Percentiles rank a stretch among this genome's conserved stretches.
These are phyloP conservation scores for Monosporozyma yasuniensis DNA, from an alignment of 805 yeast species.

Conservation along the genomic window DNA sequence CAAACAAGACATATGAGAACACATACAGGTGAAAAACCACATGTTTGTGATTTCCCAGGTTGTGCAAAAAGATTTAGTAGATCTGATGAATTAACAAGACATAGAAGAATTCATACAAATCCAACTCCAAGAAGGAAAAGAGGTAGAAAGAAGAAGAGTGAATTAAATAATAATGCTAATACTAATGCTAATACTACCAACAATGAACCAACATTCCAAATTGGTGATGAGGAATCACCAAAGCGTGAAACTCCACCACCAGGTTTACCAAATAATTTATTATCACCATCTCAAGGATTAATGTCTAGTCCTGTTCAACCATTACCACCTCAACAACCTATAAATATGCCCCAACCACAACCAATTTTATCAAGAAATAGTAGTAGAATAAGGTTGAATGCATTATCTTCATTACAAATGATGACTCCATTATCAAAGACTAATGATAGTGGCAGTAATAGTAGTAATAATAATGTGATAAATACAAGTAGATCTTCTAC, in stretches of 20 bases:
- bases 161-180: not conserved
- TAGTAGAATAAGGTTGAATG: slow-evolving; percentile 25
- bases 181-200: not conserved
- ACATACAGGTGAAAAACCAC: slow-evolving; percentile 78
- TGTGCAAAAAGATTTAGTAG: slow-evolving; percentile 61
- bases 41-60: slow-evolving; percentile 62
- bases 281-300: not conserved
- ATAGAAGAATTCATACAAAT: slow-evolving; percentile 61
- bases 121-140: slow-evolving; percentile 59
- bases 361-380: slow-evolving; percentile 7
- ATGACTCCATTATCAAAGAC: slow-evolving; percentile 45
- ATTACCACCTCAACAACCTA: not conserved
- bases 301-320: not conserved
- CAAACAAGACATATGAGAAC: slow-evolving; percentile 73
- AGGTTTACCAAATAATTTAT: slow-evolving; percentile 1
- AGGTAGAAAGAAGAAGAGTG: slow-evolving; percentile 32
- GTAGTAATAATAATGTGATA: not conserved
- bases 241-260: not conserved
- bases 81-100: slow-evolving; percentile 68
- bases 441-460: not conserved
- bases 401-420: slow-evolving; percentile 46
- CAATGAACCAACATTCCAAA: slow-evolving; percentile 3
- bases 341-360: not conserved
- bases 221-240: slow-evolving; percentile 6
- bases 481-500: slow-evolving; percentile 5